These are phyloP conservation scores for Aureobasidium musti DNA, from an alignment of 2,329 filamentous ascomycete species.

Conservation along the genomic window DNA sequence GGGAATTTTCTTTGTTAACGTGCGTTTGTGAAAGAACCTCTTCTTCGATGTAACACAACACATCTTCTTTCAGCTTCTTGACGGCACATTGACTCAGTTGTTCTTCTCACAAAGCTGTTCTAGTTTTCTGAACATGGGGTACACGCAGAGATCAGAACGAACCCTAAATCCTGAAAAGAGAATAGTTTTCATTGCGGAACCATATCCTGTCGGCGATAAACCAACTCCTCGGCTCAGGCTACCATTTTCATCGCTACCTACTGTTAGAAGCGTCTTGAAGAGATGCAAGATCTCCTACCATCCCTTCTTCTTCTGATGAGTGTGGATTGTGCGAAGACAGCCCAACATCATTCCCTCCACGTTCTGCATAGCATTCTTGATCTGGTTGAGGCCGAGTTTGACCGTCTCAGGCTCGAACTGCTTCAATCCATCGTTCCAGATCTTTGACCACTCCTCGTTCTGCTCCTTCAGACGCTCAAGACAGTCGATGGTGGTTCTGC, in stretches of 20 bases:
- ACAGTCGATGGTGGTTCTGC: not conserved
- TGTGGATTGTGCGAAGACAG: slow-evolving; percentile 3
- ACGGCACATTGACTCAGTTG: not conserved
- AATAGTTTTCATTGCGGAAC: no score
- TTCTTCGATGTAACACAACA: not conserved
- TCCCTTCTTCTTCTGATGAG: not conserved
- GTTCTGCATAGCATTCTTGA: not conserved
- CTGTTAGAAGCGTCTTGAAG: not conserved
- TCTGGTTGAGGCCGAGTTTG: not conserved
- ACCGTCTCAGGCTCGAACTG: not conserved
- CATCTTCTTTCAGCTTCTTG: not conserved
- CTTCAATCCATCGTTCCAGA: not conserved
- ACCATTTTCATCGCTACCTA: not conserved
- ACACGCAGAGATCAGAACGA: not conserved
- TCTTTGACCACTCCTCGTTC: not conserved
- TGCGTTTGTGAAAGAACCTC: no score
- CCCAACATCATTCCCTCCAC: not conserved
- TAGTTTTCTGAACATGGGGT: no score
- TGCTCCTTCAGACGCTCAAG: not conserved
- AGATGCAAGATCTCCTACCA: not conserved
- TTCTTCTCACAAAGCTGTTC: not conserved
- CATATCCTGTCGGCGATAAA: no score
- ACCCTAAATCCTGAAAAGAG: not conserved
- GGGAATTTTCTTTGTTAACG: no score
- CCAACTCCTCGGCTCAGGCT: no score